These are phyloP conservation scores for Cryphonectria carpinicola DNA, from an alignment of 2,329 filamentous ascomycete species.

Conservation along the genomic window DNA sequence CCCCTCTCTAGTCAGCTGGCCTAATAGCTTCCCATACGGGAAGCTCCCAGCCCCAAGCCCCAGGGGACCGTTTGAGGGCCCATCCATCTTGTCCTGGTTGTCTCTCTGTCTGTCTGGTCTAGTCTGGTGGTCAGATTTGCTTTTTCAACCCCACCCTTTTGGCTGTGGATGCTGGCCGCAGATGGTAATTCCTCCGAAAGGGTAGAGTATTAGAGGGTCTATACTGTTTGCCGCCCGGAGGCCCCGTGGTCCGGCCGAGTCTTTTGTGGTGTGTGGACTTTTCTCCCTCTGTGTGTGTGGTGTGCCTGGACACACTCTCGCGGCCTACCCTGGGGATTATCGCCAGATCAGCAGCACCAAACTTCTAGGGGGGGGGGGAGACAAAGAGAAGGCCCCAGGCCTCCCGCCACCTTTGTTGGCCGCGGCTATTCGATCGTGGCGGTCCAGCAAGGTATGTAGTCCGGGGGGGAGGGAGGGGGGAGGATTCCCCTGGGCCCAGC, in stretches of 20 bases:
- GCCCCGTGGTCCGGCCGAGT: not conserved
- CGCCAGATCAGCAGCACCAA: not conserved
- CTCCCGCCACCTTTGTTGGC: not conserved
- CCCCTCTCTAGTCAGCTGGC: not conserved
- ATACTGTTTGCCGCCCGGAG: not conserved
- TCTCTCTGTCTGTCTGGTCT: not conserved
- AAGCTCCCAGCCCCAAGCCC: not conserved
- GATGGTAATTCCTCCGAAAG: not conserved
- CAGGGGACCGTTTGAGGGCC: not conserved
- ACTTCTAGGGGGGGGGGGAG: not conserved
- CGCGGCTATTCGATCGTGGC: not conserved
- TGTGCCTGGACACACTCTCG: not conserved
- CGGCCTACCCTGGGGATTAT: not conserved
- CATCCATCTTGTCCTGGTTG: not conserved
- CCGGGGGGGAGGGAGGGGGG: no score
- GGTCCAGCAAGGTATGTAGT: not conserved
- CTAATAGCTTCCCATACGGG: conserved; percentile 5
- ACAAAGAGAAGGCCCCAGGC: not conserved
- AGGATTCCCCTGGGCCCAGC: not conserved
- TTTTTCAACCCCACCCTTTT: not conserved
- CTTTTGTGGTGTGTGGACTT: not conserved
- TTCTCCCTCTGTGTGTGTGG: not conserved
- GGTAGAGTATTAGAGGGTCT: not conserved
- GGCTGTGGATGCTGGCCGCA: not conserved
- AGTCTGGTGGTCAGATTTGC: not conserved